These are phyloP conservation scores for Paulownia fortunei DNA, from an alignment of 257 asterid species.

Conservation along the genomic window DNA sequence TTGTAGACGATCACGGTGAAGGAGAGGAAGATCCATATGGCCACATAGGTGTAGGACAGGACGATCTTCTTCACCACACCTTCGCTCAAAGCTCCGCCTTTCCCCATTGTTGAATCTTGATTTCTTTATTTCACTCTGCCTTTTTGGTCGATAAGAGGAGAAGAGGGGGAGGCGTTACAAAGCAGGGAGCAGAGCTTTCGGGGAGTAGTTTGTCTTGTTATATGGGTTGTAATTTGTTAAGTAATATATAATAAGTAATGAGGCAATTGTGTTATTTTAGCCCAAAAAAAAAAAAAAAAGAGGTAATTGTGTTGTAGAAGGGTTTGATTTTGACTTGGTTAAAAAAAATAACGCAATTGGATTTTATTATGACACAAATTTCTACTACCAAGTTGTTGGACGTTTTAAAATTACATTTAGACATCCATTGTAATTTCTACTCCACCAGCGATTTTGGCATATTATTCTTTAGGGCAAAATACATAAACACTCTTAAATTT, in stretches of 20 bases:
- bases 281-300: background rate
- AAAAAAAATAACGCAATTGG: background rate
- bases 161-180: background rate
- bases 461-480: too few relatives aligned
- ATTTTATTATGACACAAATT: too few relatives aligned
- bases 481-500: too few relatives aligned
- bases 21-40: conserved; percentile 42
- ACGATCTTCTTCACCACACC: conserved; percentile 38
- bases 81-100: conserved; percentile 39
- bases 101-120: conserved; percentile 33
- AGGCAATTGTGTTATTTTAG: background rate
- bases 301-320: background rate
- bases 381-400: too few relatives aligned
- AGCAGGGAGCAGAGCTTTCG: background rate
- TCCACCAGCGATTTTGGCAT: too few relatives aligned
- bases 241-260: background rate
- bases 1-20: conserved; percentile 43
- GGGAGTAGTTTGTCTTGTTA: background rate
- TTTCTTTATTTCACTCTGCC: background rate
- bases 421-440: too few relatives aligned
- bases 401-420: too few relatives aligned
- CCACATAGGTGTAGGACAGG: conserved; percentile 30
- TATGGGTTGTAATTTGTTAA: background rate
- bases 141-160: background rate
- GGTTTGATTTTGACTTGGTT: background rate